phyloP scores from a whole-genome alignment of 106 monocot species.

The Dioscorea dumetorum region DNA sequence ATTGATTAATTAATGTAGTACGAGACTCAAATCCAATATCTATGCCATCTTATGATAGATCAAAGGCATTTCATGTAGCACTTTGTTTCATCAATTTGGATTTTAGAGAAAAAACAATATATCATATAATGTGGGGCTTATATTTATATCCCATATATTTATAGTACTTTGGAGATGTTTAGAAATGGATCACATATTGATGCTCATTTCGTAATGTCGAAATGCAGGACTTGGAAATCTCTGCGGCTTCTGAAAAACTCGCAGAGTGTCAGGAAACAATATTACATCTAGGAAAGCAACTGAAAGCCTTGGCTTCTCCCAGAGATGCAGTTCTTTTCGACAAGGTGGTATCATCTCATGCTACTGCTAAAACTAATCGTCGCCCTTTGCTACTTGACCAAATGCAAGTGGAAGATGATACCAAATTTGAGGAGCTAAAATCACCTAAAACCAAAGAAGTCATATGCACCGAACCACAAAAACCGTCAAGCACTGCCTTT shows the following conservation, averaged over 20 bases:
- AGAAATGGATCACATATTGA: no score
- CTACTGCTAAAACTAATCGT: conserved; percentile 1
- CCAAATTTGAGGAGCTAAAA: conserved; percentile 15
- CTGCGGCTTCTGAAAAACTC: conserved; percentile 65
- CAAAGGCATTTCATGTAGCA: no score
- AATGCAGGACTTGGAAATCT: conserved; percentile 48
- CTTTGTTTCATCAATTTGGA: no score
- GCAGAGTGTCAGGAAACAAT: conserved; percentile 76
- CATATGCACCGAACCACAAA: conserved; percentile 17
- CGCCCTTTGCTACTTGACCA: conserved; percentile 19
- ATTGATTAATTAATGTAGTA: no score
- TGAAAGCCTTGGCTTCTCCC: conserved; percentile 67
- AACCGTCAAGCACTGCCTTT: background rate
- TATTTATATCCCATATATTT: no score
- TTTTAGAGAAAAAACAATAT: no score
- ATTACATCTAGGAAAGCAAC: conserved; percentile 49
- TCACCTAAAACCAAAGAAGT: conserved; percentile 43
- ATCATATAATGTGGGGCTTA: no score
- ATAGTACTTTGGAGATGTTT: no score
- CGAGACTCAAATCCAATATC: no score
- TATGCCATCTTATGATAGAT: no score
- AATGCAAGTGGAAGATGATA: conserved; percentile 21
- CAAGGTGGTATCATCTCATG: conserved; percentile 25
- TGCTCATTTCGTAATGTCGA: background rate
- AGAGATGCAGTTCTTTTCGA: conserved; percentile 46